Base-by-base conservation (phyloP, 108 stramenopile species). In the Cyclotella sp. region DNA sequence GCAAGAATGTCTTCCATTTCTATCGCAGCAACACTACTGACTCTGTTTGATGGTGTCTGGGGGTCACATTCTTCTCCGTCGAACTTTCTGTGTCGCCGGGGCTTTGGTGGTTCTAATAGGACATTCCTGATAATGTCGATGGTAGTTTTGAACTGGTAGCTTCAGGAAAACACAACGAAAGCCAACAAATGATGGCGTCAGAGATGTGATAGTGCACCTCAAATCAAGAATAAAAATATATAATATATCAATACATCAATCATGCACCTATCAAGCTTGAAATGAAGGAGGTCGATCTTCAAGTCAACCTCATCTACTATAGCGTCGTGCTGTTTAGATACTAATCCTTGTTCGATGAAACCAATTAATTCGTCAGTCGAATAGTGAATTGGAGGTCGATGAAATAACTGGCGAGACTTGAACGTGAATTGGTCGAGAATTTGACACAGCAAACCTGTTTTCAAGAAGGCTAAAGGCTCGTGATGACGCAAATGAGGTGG, bases 361-460 rank as follows among this genome's bases (percentile, higher is more conserved):
- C 28, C 24, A n/a, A 59, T 21, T n/a, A 84, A 60, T 54, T 81
- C 86, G 16, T 77, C 75, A 16, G 61, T 60, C 11, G 79, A 81
- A 42, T 82, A 69, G 66, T 86, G 83, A 41, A 76, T 66, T 14
- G 86, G 86, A 26, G 77, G 80, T 6, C 82, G 75, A 62, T 82
- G 76, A 46, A 84, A 81, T 13, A 82, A 24, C 72, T 84, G 83
- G 10, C 65, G 47, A 52, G 86, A 84, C 47, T 81, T 61, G 67
- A 84, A 84, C 14, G 86, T 84, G 54, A 83, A 84, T 70, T 81
- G 72, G 44, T 82, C 51, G 40, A 84, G 72, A 58, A 82, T 86
- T 14, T 76, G 75, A 30, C 65, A 55, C 27, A 84, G 61, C 28
- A 81, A 57, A 13, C 72, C 71, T 18, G 68, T 68, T 43, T 68